Evolutionary conservation across 352 stramenopile genomes (phyloP), one percentile per base, ranked within the genome.

Genomic region (Pythium dissotocum): DNA sequence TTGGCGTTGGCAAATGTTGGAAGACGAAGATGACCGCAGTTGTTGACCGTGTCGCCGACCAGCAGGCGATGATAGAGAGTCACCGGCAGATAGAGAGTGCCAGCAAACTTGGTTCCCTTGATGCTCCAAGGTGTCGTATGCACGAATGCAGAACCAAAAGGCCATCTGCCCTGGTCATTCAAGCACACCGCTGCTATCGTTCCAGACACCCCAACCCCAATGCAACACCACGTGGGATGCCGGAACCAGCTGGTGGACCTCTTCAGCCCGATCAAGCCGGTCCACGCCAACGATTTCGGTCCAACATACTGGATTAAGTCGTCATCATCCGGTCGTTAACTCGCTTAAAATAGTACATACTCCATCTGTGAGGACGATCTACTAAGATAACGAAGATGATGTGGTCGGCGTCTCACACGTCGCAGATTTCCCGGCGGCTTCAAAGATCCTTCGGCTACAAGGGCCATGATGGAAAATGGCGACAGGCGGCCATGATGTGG

Each of bases 201-300:
- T 24, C 46, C 46, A 53, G 18, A 53, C n/a, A 6, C 46, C 46
- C 46, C 4, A 38, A 60, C 30, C 28, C 30, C n/a, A 46, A n/a
- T 14, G 21, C 30, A 60, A 18, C 6, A 60, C 30, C 54, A 60
- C 54, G 32, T 60, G 54, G 54, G 54, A 60, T 48, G 54, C n/a
- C 12, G 18, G 54, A 60, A 60, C 51, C 51, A 35, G 12, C 51
- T 57, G 51, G 12, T 38, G 0, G 12, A 4, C 26, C 9, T 44
- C 10, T 44, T 44, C 38, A 33, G 51, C 4, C 26, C 30, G 13
- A 53, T 53, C 46, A 53, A 53, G 46, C 46, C 28, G 54, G 28
- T 60, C 54, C 52, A 42, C 12, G 18, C 26, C 48, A 54, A 54
- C 48, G 48, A 32, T 12, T 32, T 14, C 14, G 18, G 5, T 0